Evolutionary conservation across 345 rosid genomes (phyloP).

Genomic region (Iberis pinnata): DNA sequence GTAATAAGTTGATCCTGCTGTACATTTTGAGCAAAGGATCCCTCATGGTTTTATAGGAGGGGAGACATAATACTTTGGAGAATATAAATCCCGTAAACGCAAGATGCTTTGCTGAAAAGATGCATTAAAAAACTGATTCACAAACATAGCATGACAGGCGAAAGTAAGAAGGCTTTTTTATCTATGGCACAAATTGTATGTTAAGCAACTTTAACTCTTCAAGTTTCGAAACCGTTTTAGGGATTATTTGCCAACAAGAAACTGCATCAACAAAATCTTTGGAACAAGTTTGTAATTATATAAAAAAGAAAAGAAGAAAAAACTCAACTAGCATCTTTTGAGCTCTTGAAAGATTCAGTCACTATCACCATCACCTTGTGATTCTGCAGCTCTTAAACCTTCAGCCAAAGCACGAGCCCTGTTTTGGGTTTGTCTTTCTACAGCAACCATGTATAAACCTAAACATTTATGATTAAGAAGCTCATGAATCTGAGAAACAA

Average conservation of each 20-base stretch:
- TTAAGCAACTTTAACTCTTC: constrained; percentile 22
- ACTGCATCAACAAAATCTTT: constrained; percentile 10
- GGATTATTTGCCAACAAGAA: constrained; percentile 25
- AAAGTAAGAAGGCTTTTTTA: background rate
- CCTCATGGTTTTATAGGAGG: constrained; percentile 23
- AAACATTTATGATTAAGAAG: constrained; percentile 11
- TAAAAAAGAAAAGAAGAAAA: background rate
- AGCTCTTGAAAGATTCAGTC: constrained; percentile 24
- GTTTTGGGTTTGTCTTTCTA: constrained; percentile 71
- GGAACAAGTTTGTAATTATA: constrained; percentile 2
- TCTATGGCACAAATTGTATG: constrained; percentile 21
- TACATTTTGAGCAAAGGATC: constrained; percentile 3
- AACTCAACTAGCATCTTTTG: constrained; percentile 12
- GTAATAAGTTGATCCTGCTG: constrained; percentile 11
- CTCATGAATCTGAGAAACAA: background rate
- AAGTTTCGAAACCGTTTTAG: constrained; percentile 9
- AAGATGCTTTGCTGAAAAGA: constrained; percentile 19
- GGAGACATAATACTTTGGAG: background rate
- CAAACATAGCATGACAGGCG: constrained; percentile 24
- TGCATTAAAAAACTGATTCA: constrained; percentile 10
- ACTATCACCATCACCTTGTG: constrained; percentile 38
- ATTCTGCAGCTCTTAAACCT: constrained; percentile 46
- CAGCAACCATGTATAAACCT: constrained; percentile 84
- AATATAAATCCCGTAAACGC: constrained; percentile 12
- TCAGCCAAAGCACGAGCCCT: constrained; percentile 56